A percentile compares a stretch with the other conserved stretches of the same genome.
Conservation (phyloP, 2,329 filamentous ascomycete species). For the Pseudonectria foliicola region DNA sequence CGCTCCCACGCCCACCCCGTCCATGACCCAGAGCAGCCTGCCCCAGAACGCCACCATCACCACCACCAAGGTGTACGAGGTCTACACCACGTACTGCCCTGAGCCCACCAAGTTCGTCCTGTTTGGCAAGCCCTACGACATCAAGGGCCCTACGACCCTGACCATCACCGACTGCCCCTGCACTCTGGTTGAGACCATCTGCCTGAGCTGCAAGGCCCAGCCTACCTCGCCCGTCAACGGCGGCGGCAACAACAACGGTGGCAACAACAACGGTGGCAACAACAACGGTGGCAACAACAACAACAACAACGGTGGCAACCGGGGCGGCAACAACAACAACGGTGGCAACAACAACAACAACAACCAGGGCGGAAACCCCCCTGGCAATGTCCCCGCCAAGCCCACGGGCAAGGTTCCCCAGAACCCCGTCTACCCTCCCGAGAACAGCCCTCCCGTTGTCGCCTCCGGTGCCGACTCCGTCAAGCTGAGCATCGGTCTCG, state of each 20-base stretch:
- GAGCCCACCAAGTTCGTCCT: conserved; percentile 45
- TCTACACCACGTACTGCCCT: conserved; percentile 35
- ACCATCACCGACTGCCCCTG: conserved; percentile 50
- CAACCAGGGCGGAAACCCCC: conserved; percentile 5
- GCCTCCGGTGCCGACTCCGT: conserved; percentile 19
- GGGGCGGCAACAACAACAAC: conserved; percentile 1
- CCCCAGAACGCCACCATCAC: not conserved
- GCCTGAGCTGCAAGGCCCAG: conserved; percentile 6
- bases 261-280: not conserved
- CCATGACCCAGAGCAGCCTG: not conserved
- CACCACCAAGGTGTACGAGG: conserved; percentile 21
- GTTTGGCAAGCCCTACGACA: conserved; percentile 44
- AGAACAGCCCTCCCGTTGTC: conserved; percentile 19
- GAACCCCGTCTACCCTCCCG: conserved; percentile 9
- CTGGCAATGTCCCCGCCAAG: conserved; percentile 11
- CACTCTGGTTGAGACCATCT: conserved; percentile 31
- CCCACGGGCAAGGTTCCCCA: too few relatives aligned
- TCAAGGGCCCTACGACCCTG: conserved; percentile 46
- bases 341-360: conserved; percentile 1
- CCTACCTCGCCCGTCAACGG: conserved; percentile 6
- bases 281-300: conserved; percentile 1
- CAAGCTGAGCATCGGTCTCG: conserved; percentile 24
- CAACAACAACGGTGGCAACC: conserved; percentile 1
- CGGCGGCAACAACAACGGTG: not conserved
- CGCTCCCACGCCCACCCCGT: not conserved